Evolutionary conservation across 1,284 basidiomycete species (phyloP), one percentile per base, ranked within the genome.

Genomic region (Moesziomyces aphidis): DNA sequence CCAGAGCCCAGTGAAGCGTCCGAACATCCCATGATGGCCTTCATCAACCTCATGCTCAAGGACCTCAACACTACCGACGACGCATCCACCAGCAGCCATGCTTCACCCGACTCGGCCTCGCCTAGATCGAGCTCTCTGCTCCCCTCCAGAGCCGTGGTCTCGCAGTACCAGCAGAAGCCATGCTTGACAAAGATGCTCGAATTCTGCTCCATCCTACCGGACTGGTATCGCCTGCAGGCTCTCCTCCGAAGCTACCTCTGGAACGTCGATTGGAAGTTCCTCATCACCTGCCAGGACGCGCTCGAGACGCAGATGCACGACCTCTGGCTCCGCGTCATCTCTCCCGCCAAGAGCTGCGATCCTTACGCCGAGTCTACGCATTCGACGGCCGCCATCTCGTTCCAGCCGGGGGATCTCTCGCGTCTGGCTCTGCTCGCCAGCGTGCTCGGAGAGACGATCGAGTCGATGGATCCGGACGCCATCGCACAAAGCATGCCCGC

Each of bases 31-130:
- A 67, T 76, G 55, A 72, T 71, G 57, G 57, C 61, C 4, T 76
- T 76, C 46, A 58, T 76, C 63, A 76, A 76, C 36, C 67, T 65
- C 47, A 71, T 76, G 57, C 73, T 76, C 50, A 72, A 72, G 23
- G 73, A 76, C 23, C 68, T 76, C 57, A 68, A 53, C 49, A 52
- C 64, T 0, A 44, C 39, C 28, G 53, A 60, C 10, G 60, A 67
- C 23, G 15, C 56, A 7, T 47, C 58, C 11, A 23, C 31, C 43
- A 62, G 54, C 34, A 55, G 28, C 28, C 48, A 39, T 17, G 57
- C 58, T 39, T 64, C 62, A 39, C 61, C 63, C 24, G 51, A 64
- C 5, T 56, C 60, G 9, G 21, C 54, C 43, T 60, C 50, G n/a
- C 44, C 47, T 31, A 42, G 34, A 46, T 17, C 53, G 3, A 39